Base-by-base conservation (phyloP, 192 early-diverging fungal species). In the Mortierella claussenii region DNA sequence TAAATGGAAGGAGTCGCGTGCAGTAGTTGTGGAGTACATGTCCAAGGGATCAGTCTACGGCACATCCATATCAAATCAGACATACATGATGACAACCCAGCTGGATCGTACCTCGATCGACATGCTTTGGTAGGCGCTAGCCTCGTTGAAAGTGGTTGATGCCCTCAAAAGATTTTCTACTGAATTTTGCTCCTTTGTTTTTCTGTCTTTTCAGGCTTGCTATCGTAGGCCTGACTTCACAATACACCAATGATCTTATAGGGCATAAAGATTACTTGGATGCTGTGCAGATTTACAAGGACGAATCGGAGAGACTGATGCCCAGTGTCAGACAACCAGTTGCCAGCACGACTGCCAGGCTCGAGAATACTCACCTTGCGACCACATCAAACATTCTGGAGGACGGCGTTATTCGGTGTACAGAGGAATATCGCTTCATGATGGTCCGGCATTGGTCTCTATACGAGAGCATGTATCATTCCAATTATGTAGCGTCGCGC, bases 361-460 rank as follows among this genome's bases (percentile, higher is more conserved):
- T 24, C 8, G 70, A 66, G 23, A 59, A 55, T 1, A 23, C 30
- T 4, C n/a, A 15, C 20, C 31, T 43, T 31, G 63, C 11, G 7
- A 24, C 23, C 12, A 43, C 42, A n/a, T 55, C 52, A 18, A 78
- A 30, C 21, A 51, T 40, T 44, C 74, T 81, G 13, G 83, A 91
- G 17, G 85, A 92, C 51, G 67, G 82, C 1, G 56, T 46, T 0
- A 92, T 94, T 36, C 68, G 70, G 21, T 86, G 82, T 58, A 83
- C 84, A 2, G 87, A 91, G n/a, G 97, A 98, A 78, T 92, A 95
- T 36, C 81, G 89, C 42, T 89, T 98, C 36, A 85, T 93, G 83
- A 82, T 98, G 67, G 86, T 95, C 23, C 83, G 95, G 36, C 97
- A 98, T 65, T 98, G 97, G 97, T 95, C 88, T 44, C 81, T 98